These are phyloP conservation scores for Exophiala calicioides DNA, from an alignment of 2,329 filamentous ascomycete genomes.

Conservation along the genomic window DNA sequence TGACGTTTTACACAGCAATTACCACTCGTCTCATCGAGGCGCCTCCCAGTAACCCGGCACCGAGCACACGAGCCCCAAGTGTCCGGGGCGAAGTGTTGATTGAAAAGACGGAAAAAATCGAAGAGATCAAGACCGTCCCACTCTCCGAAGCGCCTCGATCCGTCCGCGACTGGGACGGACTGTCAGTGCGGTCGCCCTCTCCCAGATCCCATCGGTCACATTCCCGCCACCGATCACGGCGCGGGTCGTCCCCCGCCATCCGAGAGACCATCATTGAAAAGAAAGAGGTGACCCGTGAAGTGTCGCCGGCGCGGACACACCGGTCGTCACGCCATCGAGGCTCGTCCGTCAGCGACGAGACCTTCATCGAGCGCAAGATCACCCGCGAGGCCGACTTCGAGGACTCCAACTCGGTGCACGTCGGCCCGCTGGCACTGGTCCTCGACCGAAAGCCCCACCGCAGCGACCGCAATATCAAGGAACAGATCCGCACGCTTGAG, in stretches of 20 bases:
- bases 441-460: slow-evolving; percentile 51
- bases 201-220: slow-evolving; percentile 36
- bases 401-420: slow-evolving; percentile 48
- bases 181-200: slow-evolving; percentile 30
- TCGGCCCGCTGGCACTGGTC: slow-evolving; percentile 51
- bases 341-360: slow-evolving; percentile 39
- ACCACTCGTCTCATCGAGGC: slow-evolving; percentile 37
- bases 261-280: slow-evolving; percentile 30
- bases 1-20: slow-evolving; percentile 18
- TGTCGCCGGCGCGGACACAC: slow-evolving; percentile 28
- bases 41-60: slow-evolving; percentile 24
- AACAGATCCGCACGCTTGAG: slow-evolving; percentile 72
- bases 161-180: slow-evolving; percentile 36
- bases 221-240: slow-evolving; percentile 26
- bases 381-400: slow-evolving; percentile 43
- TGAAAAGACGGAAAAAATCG: slow-evolving; percentile 24
- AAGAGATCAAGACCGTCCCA: slow-evolving; percentile 28
- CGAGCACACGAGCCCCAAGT: slow-evolving; percentile 43
- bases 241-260: slow-evolving; percentile 27
- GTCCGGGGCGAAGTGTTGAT: slow-evolving; percentile 29
- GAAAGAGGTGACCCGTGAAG: slow-evolving; percentile 25
- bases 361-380: slow-evolving; percentile 37
- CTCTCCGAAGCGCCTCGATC: slow-evolving; percentile 35
- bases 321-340: slow-evolving; percentile 36
- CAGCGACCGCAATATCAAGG: slow-evolving; percentile 65